Evolutionary conservation across 805 yeast genomes (phyloP).

Genomic region (Teunomyces cretensis): DNA sequence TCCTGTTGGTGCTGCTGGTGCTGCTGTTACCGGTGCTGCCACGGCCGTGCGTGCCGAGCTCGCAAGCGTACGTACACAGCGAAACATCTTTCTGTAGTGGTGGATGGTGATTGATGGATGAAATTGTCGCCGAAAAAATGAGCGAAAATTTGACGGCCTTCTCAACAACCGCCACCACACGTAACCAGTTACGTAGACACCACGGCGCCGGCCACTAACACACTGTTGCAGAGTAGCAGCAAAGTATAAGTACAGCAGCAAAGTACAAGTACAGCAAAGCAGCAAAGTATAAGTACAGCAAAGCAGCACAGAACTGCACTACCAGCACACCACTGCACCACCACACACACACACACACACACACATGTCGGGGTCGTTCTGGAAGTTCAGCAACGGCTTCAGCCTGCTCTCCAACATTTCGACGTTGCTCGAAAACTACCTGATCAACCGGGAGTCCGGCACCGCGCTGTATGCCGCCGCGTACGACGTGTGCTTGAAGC

Average conservation of each 20-base stretch:
- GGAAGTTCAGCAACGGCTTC: constrained; percentile 49
- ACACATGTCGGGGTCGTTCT: constrained; percentile 46
- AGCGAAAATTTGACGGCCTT: no score
- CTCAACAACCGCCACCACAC: no score
- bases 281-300: no score
- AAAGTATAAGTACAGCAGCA: no score
- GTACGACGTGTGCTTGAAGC: constrained; percentile 29
- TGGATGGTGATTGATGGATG: neutral
- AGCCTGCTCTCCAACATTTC: constrained; percentile 42
- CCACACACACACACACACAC: neutral
- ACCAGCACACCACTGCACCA: neutral
- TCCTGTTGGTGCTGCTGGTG: no score
- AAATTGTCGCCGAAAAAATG: no score
- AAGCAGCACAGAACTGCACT: no score
- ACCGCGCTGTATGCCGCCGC: constrained; percentile 16
- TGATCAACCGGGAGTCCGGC: constrained; percentile 16
- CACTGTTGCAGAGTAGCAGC: no score
- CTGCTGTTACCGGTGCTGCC: neutral
- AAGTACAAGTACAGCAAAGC: no score
- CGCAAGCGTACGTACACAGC: neutral
- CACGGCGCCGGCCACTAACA: no score
- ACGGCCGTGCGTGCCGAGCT: neutral
- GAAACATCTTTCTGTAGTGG: neutral
- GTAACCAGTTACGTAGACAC: no score
- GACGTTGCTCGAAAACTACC: constrained; percentile 37